Evolutionary conservation across 805 yeast genomes (phyloP), one percentile per base, ranked within the genome.

Genomic region (Tetrapisispora namnaoensis): DNA sequence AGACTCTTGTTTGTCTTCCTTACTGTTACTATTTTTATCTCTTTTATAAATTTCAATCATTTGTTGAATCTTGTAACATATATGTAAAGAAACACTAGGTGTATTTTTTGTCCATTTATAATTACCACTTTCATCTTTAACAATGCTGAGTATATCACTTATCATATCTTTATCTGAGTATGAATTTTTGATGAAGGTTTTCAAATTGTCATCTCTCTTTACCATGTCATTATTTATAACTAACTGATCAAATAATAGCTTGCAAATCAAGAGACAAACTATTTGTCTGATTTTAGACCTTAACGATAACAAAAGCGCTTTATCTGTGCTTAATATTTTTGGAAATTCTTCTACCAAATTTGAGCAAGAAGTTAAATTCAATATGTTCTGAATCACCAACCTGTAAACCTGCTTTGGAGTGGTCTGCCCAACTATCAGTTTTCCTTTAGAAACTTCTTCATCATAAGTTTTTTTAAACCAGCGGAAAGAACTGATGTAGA

Each of bases 91-190:
- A 53, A 88, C 78, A n/a, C 83, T 73, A 53, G 79, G 75, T 30
- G 86, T 77, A 64, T 87, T 88, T 60, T 86, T 78, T 0, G 96
- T 87, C 96, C 96, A 87, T 69, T 88, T 86, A 50, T 85, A 79
- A 62, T 85, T 84, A 1, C 95, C 95, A 57, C 81, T 83, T 49
- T 83, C 87, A 65, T 87, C 95, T 35, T 88, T 78, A 17, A 88
- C 86, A 44, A 87, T 83, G 32, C 90, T 83, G 45, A 85, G 68
- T 37, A 88, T 77, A 58, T 86, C 91, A 45, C 72, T 79, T 63
- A 82, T 86, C 49, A 87, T 70, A 44, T 66, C 70, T 48, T 69
- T 63, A 49, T 76, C 61, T 39, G 71, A 63, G 44, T 70, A 71
- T 24, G 69, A 61, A 36, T 63, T 57, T 35, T 69, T 55, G 45